Evolutionary conservation across 352 stramenopile species (phyloP), one percentile per base, ranked within the genome.

Genomic region (Phytophthora aleatoria): DNA sequence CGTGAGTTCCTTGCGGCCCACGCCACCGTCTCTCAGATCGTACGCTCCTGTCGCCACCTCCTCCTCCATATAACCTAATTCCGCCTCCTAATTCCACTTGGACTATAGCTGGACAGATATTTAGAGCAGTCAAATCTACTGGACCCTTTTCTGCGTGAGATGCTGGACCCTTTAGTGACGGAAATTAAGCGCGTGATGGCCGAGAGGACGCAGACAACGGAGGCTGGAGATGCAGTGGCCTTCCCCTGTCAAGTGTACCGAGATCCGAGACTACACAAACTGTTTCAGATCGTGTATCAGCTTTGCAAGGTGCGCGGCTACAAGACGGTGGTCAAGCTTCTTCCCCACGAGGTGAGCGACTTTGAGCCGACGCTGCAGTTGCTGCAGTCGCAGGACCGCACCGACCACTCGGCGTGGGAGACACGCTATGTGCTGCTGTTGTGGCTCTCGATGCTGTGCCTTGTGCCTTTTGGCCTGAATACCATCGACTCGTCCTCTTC

Each of bases 381-480:
- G 41, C 74, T 97, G 10, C 85, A 94, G 69, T 94, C 76, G 15
- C 89, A 97, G 61, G 94, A 98, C 69, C 79, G 79, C 31, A 69
- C 74, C 4, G 91, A 97, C 63, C 61, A 90, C 85, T 67, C 59
- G 11, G 76, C 71, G 26, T 91, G 80, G 82, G 76, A 91, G 64
- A 91, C 76, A 51, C 86, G 87, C 44, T 95, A 93, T 53, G 84
- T 94, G 43, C 70, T 99, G 45, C 82, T 99, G 70, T 85, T 99
- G 26, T 99, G 98, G 98, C 80, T 99, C 43, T 96, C 89, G 10
- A 98, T 99, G 74, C 83, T 99, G 39, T 98, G 93, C 62, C 84
- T 99, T 27, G 94, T 99, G 20, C 98, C 98, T 0, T 99, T 99
- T 74, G 91, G 99, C 74, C 90, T 99, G 50, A 74, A 87, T 49